Evolutionary conservation across 129 eudicot species (phyloP).

Genomic region (Logfia minima): DNA sequence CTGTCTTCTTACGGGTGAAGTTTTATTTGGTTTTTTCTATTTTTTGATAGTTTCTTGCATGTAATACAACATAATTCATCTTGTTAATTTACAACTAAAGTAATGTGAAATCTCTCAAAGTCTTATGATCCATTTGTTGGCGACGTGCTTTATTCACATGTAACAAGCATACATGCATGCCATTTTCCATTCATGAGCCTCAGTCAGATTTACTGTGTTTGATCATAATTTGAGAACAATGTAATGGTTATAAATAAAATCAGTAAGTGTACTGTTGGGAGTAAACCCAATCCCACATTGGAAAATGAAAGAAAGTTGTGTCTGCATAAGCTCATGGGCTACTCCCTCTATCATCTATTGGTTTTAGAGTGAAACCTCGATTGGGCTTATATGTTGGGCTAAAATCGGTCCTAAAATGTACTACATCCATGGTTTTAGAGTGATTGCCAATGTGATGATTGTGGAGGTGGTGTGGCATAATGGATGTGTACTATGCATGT

Average conservation of each 20-base stretch:
- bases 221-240: background rate
- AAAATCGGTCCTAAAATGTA: background rate
- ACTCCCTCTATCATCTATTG: no score
- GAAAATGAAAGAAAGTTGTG: no score
- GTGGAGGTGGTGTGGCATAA: background rate
- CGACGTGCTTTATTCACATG: background rate
- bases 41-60: background rate
- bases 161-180: background rate
- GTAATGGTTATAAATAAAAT: background rate
- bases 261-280: background rate
- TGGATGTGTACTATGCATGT: background rate
- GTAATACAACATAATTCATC: background rate
- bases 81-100: background rate
- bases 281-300: no score
- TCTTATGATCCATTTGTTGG: background rate
- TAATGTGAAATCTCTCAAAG: background rate
- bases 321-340: no score
- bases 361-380: no score
- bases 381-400: no score
- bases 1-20: background rate
- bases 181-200: background rate
- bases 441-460: background rate
- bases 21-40: background rate
- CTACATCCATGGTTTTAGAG: background rate
- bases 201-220: background rate